Percentiles rank a stretch among this genome's conserved stretches.
phyloP scores from a whole-genome alignment of 805 yeast genomes.

The Pichia heedii region DNA sequence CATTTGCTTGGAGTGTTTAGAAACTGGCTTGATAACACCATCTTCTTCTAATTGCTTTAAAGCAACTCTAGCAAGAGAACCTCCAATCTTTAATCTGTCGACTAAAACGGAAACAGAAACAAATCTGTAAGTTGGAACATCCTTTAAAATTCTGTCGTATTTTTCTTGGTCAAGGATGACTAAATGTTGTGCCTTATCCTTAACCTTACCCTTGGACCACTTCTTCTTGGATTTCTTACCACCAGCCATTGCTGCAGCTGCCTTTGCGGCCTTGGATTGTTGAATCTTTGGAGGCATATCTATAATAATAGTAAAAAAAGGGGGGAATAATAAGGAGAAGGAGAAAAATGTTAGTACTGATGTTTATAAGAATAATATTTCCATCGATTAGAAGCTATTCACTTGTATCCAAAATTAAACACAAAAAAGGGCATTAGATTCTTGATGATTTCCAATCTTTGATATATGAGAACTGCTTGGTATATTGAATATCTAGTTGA shows the following conservation, averaged over 20 bases:
- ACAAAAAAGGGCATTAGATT: too few relatives aligned
- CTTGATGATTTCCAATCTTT: too few relatives aligned
- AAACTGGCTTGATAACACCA: slow-evolving; percentile 91
- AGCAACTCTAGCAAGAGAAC: slow-evolving; percentile 98
- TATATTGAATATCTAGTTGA: too few relatives aligned
- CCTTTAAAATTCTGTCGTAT: slow-evolving; percentile 98
- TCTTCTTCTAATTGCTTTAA: slow-evolving; percentile 89
- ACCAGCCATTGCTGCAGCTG: slow-evolving; percentile 99
- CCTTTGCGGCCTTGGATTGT: slow-evolving; percentile 99
- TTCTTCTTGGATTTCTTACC: slow-evolving; percentile 99
- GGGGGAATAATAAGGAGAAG: not conserved
- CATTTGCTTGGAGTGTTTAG: slow-evolving; percentile 92
- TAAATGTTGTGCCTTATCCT: slow-evolving; percentile 99
- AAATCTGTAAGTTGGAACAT: slow-evolving; percentile 97
- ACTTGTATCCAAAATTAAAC: too few relatives aligned
- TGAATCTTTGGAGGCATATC: slow-evolving; percentile 98
- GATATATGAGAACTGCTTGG: too few relatives aligned
- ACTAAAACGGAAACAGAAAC: slow-evolving; percentile 97
- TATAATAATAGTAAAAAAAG: slow-evolving; percentile 15
- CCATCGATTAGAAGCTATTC: too few relatives aligned
- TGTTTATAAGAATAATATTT: too few relatives aligned
- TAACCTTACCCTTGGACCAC: slow-evolving; percentile 99
- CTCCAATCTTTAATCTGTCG: slow-evolving; percentile 99
- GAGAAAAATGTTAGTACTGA: not conserved
- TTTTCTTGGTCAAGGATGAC: slow-evolving; percentile 96